These are phyloP conservation scores for Eucalyptus sp. DNA, from an alignment of 345 rosid genomes.

Conservation along the genomic window DNA sequence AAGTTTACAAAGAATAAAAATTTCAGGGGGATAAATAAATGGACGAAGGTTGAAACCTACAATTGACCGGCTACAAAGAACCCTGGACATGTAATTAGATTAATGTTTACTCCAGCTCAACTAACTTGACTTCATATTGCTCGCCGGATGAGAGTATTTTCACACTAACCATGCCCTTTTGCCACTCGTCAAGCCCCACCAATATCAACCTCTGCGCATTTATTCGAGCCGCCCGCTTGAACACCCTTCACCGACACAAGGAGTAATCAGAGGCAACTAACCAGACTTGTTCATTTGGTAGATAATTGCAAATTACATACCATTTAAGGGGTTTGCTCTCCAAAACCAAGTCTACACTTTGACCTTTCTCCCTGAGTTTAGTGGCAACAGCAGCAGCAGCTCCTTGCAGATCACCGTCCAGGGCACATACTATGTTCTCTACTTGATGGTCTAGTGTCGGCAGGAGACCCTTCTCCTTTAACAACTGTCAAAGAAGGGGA, in stretches of 20 bases:
- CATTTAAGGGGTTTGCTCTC: conserved; percentile 85
- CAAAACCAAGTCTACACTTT: conserved; percentile 73
- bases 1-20: background rate
- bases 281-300: background rate
- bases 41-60: background rate
- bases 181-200: conserved; percentile 78
- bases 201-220: conserved; percentile 70
- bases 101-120: conserved; percentile 35
- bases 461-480: conserved; percentile 71
- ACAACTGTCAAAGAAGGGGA: conserved; percentile 30
- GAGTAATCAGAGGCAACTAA: background rate
- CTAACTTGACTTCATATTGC: conserved; percentile 67
- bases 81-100: background rate
- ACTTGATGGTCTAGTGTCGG: conserved; percentile 59
- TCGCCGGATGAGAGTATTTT: conserved; percentile 68
- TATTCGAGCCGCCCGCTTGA: conserved; percentile 75
- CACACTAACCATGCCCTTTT: conserved; percentile 70
- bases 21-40: background rate
- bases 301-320: conserved; percentile 6
- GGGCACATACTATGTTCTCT: conserved; percentile 75
- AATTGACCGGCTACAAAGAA: background rate
- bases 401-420: conserved; percentile 67
- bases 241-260: conserved; percentile 39
- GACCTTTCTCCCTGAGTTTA: conserved; percentile 63
- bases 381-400: conserved; percentile 78